Evolutionary conservation across 1,139 yeast species (phyloP), one percentile per base, ranked within the genome.

Genomic region (Wickerhamomyces sp.): DNA sequence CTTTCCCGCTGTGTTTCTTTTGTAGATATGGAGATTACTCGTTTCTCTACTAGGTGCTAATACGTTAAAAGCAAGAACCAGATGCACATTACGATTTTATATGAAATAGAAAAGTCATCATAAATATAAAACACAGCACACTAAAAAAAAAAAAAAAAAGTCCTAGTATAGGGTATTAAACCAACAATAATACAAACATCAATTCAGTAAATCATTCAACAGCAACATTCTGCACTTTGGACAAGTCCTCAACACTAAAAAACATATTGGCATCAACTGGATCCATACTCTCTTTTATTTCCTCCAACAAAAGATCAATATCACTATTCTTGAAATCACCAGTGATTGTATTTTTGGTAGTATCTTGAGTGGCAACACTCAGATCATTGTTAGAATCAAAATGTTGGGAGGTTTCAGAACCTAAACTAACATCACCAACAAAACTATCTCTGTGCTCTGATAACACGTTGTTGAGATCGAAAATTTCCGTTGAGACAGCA

Each of bases 241-340:
- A 4, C 29, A 42, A 39, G 34, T 42, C 43, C 18, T 45, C 48
- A 30, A 41, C 29, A 14, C 44, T 44, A 29, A 38, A 41, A 26
- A n/a, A 38, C 14, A 37, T 44, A 6, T 41, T 41, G 26, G 36
- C 27, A 11, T 36, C 40, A 36, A 32, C 48, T 18, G 35, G 31
- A 29, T 43, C 50, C 44, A 55, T 39, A 36, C 54, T 56, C 35
- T 53, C 55, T 37, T 46, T 55, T 23, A 58, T 55, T 41, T 58
- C 59, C 26, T 54, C 52, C 30, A 58, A 36, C 30, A 56, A 41
- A 1, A 52, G 56, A 37, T 58, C 58, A 33, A 56, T 23, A 31
- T 50, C 41, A 40, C 29, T 27, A 36, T 44, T 34, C 30, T 45
- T 45, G 23, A 37, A 44, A 37, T 15, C 36, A 10, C 30, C 31